phyloP scores from a whole-genome alignment of 2,329 filamentous ascomycete species.

The Diaporthe citri region DNA sequence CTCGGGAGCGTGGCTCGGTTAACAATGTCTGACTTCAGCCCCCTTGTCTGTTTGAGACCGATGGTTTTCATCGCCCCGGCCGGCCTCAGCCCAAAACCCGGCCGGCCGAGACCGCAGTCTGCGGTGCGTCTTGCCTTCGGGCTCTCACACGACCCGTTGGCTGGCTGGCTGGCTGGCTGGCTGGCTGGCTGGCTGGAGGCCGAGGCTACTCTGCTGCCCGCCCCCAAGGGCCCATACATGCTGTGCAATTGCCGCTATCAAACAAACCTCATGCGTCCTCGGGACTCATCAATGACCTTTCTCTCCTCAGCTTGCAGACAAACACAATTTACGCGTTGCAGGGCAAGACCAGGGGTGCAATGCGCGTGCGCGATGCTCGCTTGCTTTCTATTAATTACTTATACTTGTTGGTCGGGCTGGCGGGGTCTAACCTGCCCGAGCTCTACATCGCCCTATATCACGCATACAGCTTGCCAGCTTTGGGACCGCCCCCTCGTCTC shows the following conservation, averaged over 20 bases:
- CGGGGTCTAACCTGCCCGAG: background rate
- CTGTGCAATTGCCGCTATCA: background rate
- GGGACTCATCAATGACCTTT: too few species aligned
- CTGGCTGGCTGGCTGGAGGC: background rate
- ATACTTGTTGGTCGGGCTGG: background rate
- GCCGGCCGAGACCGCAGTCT: slow-evolving; percentile 3
- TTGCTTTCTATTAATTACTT: background rate
- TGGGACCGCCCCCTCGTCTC: background rate
- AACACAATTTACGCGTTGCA: background rate
- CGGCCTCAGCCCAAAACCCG: slow-evolving; percentile 23
- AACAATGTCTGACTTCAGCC: background rate
- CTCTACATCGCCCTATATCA: background rate
- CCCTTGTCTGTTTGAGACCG: background rate
- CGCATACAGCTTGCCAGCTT: slow-evolving; percentile 6
- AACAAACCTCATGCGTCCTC: background rate
- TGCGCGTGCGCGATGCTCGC: background rate
- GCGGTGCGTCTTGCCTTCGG: background rate
- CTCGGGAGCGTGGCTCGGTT: background rate
- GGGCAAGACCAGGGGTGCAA: background rate
- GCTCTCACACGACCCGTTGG: background rate
- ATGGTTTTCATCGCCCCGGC: background rate
- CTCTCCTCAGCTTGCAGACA: background rate
- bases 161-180: background rate
- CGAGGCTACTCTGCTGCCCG: background rate
- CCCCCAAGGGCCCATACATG: background rate